A percentile compares a stretch with the other conserved stretches of the same genome.
Conservation (phyloP, 2,329 filamentous ascomycete species). For the Penicillium hesseltinei region DNA sequence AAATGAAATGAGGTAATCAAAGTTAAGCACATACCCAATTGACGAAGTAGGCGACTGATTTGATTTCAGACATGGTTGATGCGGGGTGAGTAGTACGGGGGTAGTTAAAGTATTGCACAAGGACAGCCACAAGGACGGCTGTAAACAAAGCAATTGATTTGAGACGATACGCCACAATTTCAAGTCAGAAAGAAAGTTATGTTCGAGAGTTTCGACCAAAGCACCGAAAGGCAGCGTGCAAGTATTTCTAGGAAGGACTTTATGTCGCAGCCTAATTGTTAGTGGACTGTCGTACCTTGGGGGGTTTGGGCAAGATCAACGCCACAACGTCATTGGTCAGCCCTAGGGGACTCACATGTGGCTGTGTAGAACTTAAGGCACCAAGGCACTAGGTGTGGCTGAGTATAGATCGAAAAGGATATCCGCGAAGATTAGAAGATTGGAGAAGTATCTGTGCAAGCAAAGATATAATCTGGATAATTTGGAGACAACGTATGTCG, state of each 20-base stretch:
- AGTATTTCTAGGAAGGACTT: conserved; percentile 16
- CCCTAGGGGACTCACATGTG: conserved; percentile 2
- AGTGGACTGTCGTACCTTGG: conserved; percentile 22
- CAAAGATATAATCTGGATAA: not conserved
- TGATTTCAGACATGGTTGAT: conserved; percentile 30
- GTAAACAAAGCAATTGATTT: conserved; percentile 9
- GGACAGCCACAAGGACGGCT: conserved; percentile 15
- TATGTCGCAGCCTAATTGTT: conserved; percentile 30
- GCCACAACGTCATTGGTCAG: conserved; percentile 18
- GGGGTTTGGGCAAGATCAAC: conserved; percentile 17
- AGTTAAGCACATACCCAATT: conserved; percentile 41
- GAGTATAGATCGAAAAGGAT: not conserved
- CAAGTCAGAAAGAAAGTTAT: not conserved
- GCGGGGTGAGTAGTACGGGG: conserved; percentile 10
- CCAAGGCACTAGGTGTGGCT: conserved; percentile 1
- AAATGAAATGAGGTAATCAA: not conserved
- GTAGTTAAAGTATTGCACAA: conserved; percentile 16
- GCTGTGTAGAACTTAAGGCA: conserved; percentile 9
- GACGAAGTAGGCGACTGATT: conserved; percentile 44
- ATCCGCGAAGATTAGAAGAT: not conserved
- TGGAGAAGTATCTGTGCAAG: not conserved
- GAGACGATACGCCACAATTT: conserved; percentile 16
- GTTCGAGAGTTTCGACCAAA: not conserved
- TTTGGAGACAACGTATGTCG: not conserved
- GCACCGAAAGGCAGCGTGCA: not conserved